phyloP scores from a whole-genome alignment of 768 basidiomycete species.

The Hirschioporus abietinus region DNA sequence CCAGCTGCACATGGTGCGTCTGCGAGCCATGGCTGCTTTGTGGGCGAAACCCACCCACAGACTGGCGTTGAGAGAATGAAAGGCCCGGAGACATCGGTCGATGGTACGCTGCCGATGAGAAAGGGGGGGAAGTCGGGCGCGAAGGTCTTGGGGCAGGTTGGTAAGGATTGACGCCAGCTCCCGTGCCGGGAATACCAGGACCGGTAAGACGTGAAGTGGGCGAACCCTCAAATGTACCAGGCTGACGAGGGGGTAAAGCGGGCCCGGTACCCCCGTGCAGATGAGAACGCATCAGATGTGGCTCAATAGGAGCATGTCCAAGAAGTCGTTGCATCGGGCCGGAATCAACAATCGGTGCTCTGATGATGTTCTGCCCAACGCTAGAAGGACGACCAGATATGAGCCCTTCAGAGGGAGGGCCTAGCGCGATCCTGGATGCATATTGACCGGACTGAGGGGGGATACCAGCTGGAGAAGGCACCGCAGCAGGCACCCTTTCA shows the following conservation, averaged over 20 bases:
- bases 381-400: constrained; percentile 14
- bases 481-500: constrained; percentile 48
- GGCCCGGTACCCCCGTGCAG: constrained; percentile 4
- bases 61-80: not conserved
- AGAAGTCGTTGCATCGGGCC: constrained; percentile 5
- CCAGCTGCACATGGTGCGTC: not conserved
- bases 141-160: not conserved
- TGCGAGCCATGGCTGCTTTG: not conserved
- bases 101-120: not conserved
- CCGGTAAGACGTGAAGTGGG: constrained; percentile 12
- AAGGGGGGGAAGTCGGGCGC: not conserved
- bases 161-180: not conserved
- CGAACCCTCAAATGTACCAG: constrained; percentile 15
- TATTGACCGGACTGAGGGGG: not conserved
- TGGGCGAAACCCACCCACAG: not conserved
- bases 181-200: not conserved
- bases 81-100: constrained; percentile 2
- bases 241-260: constrained; percentile 11
- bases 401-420: constrained; percentile 3
- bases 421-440: not conserved
- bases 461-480: constrained; percentile 53
- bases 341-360: not conserved
- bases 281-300: constrained; percentile 3
- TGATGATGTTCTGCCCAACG: constrained; percentile 10
- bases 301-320: constrained; percentile 4